Percentiles rank a stretch among this genome's conserved stretches.
Conservation (phyloP, 257 asterid genomes). For the Voacanga thouarsii region DNA sequence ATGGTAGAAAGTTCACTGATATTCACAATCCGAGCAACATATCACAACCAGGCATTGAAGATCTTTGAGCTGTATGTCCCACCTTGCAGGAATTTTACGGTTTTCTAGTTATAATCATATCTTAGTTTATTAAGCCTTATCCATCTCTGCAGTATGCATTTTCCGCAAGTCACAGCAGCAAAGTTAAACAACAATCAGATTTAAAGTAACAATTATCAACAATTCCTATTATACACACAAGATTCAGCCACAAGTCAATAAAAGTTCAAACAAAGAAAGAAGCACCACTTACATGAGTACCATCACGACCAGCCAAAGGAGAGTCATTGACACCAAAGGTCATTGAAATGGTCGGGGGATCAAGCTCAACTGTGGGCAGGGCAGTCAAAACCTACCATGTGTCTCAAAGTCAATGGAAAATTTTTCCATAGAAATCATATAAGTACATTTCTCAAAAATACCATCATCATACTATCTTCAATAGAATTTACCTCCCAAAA, state of each 20-base stretch:
- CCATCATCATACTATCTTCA: neutral
- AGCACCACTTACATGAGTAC: conserved; percentile 66
- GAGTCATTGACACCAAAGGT: conserved; percentile 98
- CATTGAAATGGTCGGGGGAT: conserved; percentile 99
- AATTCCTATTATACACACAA: neutral
- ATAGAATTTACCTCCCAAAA: neutral
- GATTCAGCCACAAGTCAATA: neutral
- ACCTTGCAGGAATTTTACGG: neutral
- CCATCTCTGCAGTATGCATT: neutral
- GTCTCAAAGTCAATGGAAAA: conserved; percentile 8
- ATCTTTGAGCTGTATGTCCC: neutral
- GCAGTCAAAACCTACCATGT: conserved; percentile 70
- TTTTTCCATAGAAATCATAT: neutral
- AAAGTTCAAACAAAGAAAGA: neutral
- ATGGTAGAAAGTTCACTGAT: neutral
- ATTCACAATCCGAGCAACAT: neutral
- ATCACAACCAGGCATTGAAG: neutral
- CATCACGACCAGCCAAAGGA: conserved; percentile 98
- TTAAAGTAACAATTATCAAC: neutral
- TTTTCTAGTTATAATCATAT: neutral
- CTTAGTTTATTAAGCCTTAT: neutral
- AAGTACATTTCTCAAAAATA: neutral
- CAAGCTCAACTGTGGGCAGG: conserved; percentile 89
- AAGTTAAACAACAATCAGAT: neutral
- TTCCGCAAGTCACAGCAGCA: neutral